Base-by-base conservation (phyloP, 306 rosid genomes). In the Alnus rubra region DNA sequence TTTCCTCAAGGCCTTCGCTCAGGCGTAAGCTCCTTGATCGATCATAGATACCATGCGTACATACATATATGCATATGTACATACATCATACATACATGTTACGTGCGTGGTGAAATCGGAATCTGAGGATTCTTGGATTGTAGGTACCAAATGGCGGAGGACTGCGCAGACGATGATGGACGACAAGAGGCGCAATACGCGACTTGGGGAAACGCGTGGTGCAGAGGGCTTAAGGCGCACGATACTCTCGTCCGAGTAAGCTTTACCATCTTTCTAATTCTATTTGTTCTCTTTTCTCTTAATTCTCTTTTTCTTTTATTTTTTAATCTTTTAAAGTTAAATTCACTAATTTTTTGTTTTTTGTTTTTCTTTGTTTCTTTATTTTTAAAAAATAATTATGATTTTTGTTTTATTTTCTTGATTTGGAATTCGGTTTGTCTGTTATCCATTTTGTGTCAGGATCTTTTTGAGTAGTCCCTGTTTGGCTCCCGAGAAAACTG, bases 1-100 rank as follows among this genome's bases (percentile, higher is more conserved):
- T 85, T 93, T 96, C 58, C 98, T 96, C 59, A 83, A 88, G 70
- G 93, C 99, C 63, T 93, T 89, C 51, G 91, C 84, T 74, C 84
- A 78, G 62, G 98, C 99, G 98, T 96, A 63, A 86, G 96, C 65
- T 37, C 65, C 6, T 59, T 59, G 14, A 9, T 89, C 65, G 65
- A 59, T 59, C 65, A 23, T 59, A 55, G n/a, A 14, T 14, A 15
- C 4, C 23, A 18, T 51, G 16, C 30, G 7, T 56, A 19, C 18
- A 19, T 7, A 56, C 4, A 53, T 18, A 53, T 13, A 15, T 53
- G 8, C 58, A 56, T 19, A 56, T 19, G 8, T 56, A 9, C n/a
- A 56, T 9, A 49, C 52, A 49, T 49, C 52, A 12, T 49, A 5
- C 45, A 49, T 49, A 49, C 52, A 49, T 52, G 58, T 4, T 16